Conservation (phyloP, 225 moss, liverwort and hornwort genomes). For the Sphagnum contortum region DNA sequence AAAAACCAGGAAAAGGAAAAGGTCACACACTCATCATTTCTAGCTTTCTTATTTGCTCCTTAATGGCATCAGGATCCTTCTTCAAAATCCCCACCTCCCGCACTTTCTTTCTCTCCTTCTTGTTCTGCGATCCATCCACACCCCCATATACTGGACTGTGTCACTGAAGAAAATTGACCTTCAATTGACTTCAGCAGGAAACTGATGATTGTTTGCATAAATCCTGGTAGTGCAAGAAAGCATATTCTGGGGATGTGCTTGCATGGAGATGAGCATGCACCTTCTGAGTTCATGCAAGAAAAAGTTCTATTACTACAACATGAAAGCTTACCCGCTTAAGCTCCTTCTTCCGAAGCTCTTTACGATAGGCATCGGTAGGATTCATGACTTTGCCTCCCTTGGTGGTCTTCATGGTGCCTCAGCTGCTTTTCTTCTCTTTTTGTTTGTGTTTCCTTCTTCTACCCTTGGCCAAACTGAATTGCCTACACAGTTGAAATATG, state of each 20-base stretch:
- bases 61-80: conserved; percentile 99
- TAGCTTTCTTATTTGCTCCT: conserved; percentile 99
- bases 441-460: neutral
- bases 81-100: conserved; percentile 99
- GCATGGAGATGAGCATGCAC: too few relatives aligned
- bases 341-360: conserved; percentile 99
- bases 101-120: conserved; percentile 98
- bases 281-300: too few relatives aligned
- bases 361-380: conserved; percentile 98
- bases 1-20: conserved; percentile 6
- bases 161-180: too few relatives aligned
- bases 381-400: conserved; percentile 99
- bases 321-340: conserved; percentile 76
- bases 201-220: too few relatives aligned
- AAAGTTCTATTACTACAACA: neutral
- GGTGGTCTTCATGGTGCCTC: conserved; percentile 82
- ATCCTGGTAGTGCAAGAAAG: too few relatives aligned
- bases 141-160: neutral
- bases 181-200: too few relatives aligned
- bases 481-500: too few relatives aligned
- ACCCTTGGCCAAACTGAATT: too few relatives aligned
- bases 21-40: conserved; percentile 98
- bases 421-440: neutral
- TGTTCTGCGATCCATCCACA: conserved; percentile 38
- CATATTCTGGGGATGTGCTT: too few relatives aligned